Evolutionary conservation across 192 early-diverging fungal genomes (phyloP), one percentile per base, ranked within the genome.

Genomic region (Backusella luteola): DNA sequence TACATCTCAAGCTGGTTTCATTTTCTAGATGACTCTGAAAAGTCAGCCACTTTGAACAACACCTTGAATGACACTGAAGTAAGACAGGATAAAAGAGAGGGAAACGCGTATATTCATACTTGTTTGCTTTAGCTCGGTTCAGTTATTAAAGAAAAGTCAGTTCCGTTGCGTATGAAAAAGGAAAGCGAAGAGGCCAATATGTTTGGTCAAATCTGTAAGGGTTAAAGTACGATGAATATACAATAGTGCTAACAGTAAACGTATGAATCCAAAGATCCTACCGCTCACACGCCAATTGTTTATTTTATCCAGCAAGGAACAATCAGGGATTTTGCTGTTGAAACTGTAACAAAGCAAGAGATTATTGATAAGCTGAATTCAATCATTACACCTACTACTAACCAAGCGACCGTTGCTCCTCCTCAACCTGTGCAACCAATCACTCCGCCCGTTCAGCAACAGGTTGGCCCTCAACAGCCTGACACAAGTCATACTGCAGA

Each of bases 181-280:
- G 66, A 49, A 2, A 74, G 76, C 36, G 80, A 75, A 4, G 75
- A 81, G 32, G 76, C 80, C 15, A 66, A 14, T 21, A 29, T 81
- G 14, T 81, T 81, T 81, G 59, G 41, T 4, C 80, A 81, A 77
- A 52, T 75, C 17, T 81, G 80, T 81, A 75, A 72, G 74, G 41
- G 9, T 44, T 6, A 32, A 71, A 21, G 1, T 56, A 21, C 4
- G 3, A 63, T 56, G n/a, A 56, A 56, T 21, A 53, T 59, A 29
- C 52, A 4, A 8, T 46, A 26, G 38, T 12, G 36, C 14, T 19
- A 52, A 66, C 11, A 19, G n/a, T 29, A 0, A 15, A 38, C 11
- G 3, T 32, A 21, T 34, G 3, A 17, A 66, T 41, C 26, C 34
- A 29, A 46, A 79, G 78, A 79, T 70, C 78, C 78, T 66, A 44